Evolutionary conservation across 2,329 filamentous ascomycete genomes (phyloP), one percentile per base, ranked within the genome.

Genomic region (Orbilia brochopaga): DNA sequence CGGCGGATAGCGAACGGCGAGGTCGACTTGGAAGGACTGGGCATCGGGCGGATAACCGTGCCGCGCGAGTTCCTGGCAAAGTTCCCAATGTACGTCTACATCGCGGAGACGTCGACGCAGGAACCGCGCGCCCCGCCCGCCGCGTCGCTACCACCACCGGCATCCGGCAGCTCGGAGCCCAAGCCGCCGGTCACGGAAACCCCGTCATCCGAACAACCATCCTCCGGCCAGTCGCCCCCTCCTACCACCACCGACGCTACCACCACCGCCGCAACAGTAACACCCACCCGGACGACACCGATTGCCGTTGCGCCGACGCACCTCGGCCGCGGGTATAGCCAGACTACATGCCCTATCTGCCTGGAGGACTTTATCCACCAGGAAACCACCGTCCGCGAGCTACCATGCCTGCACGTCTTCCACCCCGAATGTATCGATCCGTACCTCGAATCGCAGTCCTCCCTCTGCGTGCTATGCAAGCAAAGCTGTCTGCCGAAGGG

Each of bases 321-420:
- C 13, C 24, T 24, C 15, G 52, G 42, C 13, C 46, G 64, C n/a
- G 69, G 69, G 21, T 73, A 90, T 75, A 86, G 87, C 19, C 94
- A 97, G 78, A 87, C 90, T 0, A 88, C 85, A 1, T 97, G 94
- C 78, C 87, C 90, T n/a, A 96, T 97, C 59, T 99, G 94, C 78
- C 83, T 96, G 0, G 90, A 91, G 61, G 86, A 90, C 69, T 97
- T 91, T 77, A 84, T 89, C 27, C 84, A 87, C 15, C 85, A 86
- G 40, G 80, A 83, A 17, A 89, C 90, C 0, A 85, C 87, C 19
- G 92, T 97, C 62, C 89, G 92, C 62, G 90, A 97, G 79, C 83
- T 97, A 1, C 87, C 91, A 0, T 99, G 94, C 76, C 87, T 89
- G 0, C 94, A 99, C 78, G 93, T 97, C 64, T 99, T 92, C 79